These are phyloP conservation scores for Pleurotus sapidus DNA, from an alignment of 768 basidiomycete genomes.

Conservation along the genomic window DNA sequence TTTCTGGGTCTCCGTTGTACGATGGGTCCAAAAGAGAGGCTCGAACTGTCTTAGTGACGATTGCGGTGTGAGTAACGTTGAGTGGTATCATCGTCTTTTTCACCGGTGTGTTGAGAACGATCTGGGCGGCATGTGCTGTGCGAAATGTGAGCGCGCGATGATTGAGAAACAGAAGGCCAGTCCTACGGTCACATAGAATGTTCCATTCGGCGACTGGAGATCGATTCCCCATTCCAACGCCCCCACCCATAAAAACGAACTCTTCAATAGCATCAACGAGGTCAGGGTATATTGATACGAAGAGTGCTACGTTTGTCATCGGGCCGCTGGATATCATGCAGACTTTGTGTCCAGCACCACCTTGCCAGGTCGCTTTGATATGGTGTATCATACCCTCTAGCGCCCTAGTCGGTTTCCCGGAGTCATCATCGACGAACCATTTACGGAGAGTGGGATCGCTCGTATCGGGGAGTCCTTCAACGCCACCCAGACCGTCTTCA, in stretches of 20 bases:
- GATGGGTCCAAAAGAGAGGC: constrained; percentile 43
- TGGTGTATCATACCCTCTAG: constrained; percentile 66
- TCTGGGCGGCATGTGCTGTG: constrained; percentile 78
- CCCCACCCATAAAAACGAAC: constrained; percentile 91
- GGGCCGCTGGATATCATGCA: constrained; percentile 77
- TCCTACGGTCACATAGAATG: constrained; percentile 77
- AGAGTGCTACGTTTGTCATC: constrained; percentile 74
- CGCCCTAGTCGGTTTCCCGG: constrained; percentile 47
- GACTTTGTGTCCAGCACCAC: constrained; percentile 57
- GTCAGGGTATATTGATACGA: constrained; percentile 54
- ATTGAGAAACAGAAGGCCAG: neutral
- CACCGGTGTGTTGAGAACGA: constrained; percentile 70
- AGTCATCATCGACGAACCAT: constrained; percentile 40
- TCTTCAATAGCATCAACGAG: constrained; percentile 58
- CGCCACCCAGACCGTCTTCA: constrained; percentile 78
- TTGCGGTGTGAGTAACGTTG: constrained; percentile 86
- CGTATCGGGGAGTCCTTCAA: constrained; percentile 64
- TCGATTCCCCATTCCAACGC: constrained; percentile 78
- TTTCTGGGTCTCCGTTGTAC: constrained; percentile 10
- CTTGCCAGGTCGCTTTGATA: constrained; percentile 54
- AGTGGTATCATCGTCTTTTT: constrained; percentile 78
- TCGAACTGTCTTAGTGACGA: constrained; percentile 60
- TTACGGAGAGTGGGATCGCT: constrained; percentile 47
- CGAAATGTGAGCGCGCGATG: neutral
- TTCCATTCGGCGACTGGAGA: constrained; percentile 83